These are phyloP conservation scores for Pseudogymnoascus pannorum DNA, from an alignment of 2,329 filamentous ascomycete genomes.

Conservation along the genomic window DNA sequence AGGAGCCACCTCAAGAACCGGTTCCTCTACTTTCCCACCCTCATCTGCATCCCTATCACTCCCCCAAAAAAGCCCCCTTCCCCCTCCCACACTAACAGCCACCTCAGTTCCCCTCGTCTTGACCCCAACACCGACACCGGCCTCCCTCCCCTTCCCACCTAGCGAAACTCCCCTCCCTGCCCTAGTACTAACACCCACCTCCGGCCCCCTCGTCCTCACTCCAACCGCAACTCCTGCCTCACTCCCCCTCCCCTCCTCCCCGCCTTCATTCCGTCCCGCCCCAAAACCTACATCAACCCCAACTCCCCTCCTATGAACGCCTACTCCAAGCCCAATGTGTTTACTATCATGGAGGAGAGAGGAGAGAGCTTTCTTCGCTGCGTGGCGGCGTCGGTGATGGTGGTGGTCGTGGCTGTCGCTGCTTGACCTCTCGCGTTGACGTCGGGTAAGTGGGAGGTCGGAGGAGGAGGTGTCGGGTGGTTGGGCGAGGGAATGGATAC, in stretches of 20 bases:
- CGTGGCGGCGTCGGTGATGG: background rate
- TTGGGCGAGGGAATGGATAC: background rate
- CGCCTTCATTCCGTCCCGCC: too few species aligned
- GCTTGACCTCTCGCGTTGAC: background rate
- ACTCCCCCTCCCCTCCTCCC: too few species aligned
- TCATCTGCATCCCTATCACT: background rate
- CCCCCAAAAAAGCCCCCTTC: background rate
- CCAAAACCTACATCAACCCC: too few species aligned
- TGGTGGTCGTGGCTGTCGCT: background rate
- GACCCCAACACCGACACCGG: background rate
- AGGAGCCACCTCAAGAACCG: too few species aligned
- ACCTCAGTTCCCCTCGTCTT: background rate
- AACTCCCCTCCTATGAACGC: too few species aligned
- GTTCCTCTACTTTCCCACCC: too few species aligned
- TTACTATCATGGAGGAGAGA: background rate
- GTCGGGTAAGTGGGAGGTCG: background rate
- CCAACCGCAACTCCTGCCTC: too few species aligned
- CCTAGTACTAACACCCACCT: too few species aligned
- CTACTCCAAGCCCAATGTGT: too few species aligned
- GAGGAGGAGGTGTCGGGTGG: background rate
- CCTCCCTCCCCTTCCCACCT: background rate
- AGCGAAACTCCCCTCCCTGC: too few species aligned
- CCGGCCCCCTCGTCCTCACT: too few species aligned
- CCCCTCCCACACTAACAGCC: background rate
- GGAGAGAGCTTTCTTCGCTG: background rate